Percentiles rank a stretch among this genome's conserved stretches.
Evolutionary conservation across 164 flowering plant genomes (phyloP).

Genomic region (Warburgia ugandensis): DNA sequence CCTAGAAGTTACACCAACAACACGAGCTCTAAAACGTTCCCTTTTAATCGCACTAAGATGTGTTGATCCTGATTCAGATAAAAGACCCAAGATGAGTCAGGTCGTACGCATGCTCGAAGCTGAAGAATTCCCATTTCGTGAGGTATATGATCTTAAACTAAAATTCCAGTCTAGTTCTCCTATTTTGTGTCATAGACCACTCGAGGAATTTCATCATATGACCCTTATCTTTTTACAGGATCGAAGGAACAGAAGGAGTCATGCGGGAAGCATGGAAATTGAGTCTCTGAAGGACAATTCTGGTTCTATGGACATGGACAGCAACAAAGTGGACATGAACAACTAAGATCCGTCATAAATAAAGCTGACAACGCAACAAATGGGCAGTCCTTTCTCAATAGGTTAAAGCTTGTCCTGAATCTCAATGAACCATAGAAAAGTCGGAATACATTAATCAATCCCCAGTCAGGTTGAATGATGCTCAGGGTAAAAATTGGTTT

Average conservation of each 20-base stretch:
- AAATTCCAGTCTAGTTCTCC: background rate
- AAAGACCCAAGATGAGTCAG: constrained; percentile 39
- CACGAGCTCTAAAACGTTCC: constrained; percentile 32
- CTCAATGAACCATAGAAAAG: too few relatives aligned
- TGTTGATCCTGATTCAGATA: constrained; percentile 41
- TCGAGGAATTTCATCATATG: background rate
- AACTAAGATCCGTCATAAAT: background rate
- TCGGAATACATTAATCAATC: background rate
- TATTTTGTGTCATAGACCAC: background rate
- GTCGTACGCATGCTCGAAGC: constrained; percentile 36
- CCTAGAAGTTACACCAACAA: constrained; percentile 29
- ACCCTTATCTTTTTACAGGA: constrained; percentile 33
- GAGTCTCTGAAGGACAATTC: constrained; percentile 35
- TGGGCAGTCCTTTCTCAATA: background rate
- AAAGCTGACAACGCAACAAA: constrained; percentile 7
- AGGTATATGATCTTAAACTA: constrained; percentile 17
- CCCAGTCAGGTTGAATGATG: background rate
- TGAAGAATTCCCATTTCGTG: constrained; percentile 27
- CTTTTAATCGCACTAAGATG: constrained; percentile 40
- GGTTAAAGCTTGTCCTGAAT: background rate
- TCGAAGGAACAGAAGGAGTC: constrained; percentile 55
- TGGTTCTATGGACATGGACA: constrained; percentile 29
- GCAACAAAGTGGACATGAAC: constrained; percentile 22
- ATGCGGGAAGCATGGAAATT: constrained; percentile 57
- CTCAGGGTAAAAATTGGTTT: background rate